Evolutionary conservation across 164 flowering plant genomes (phyloP), one percentile per base, ranked within the genome.

Genomic region (Magnolia sinica): DNA sequence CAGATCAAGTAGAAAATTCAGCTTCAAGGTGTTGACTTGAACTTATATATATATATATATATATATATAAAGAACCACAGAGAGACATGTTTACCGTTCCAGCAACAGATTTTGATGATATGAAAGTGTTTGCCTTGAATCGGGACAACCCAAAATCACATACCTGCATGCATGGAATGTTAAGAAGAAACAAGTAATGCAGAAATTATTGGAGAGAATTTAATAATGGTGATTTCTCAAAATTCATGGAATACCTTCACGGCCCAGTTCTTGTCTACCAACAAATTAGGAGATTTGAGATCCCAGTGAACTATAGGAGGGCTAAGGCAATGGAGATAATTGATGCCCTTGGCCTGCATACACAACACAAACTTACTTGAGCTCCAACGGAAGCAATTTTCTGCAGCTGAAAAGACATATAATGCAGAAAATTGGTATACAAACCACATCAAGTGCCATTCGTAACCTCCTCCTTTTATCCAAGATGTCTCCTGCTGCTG

Each of bases 261-360:
- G 0, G 95, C 89, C 98, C 98, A 96, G 77, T 96, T 96, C 83
- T 86, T 93, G 81, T 96, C 99, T 68, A 96, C 99, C 89, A 96
- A 83, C 82, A 96, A 80, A 80, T 93, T 96, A 68, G 99, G 96
- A 70, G 99, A 89, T 79, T 96, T 95, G 4, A 96, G 93, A 84
- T 96, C 98, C 99, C 99, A 92, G 79, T 96, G 99, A 71, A 96
- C 92, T 31, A 93, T 85, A 23, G 99, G 97, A 71, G 99, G 99
- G 64, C 72, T 86, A 18, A 92, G 89, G 80, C 89, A 81, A 78
- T 95, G 99, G 37, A 95, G 97, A 84, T 95, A 96, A 77, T 96
- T 96, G 79, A 96, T 83, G 16, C 96, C 99, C 84, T 93, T 96
- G 45, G 99, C 98, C 99, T 96, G 88, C 70, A 83, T 50, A 50